These are phyloP conservation scores for Rhizopogon rudus DNA, from an alignment of 768 basidiomycete genomes.

Conservation along the genomic window DNA sequence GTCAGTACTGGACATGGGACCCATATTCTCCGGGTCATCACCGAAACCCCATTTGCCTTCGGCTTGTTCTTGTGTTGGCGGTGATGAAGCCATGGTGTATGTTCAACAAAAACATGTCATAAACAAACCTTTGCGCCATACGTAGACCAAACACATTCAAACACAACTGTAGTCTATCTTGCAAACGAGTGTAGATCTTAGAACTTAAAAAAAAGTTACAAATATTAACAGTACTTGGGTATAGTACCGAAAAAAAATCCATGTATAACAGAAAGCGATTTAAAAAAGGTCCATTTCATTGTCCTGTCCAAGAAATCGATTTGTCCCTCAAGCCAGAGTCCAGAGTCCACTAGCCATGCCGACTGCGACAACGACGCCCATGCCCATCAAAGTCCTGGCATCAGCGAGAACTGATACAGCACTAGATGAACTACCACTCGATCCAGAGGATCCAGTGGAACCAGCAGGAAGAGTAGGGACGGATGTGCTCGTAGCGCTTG, in stretches of 20 bases:
- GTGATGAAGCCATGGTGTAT: constrained; percentile 10
- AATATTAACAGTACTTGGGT: neutral
- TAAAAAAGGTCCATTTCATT: constrained; percentile 5
- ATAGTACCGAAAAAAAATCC: neutral
- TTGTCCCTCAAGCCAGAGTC: constrained; percentile 31
- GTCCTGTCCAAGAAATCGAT: neutral
- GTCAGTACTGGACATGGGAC: constrained; percentile 41
- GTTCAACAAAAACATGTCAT: neutral
- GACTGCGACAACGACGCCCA: constrained; percentile 30
- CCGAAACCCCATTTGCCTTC: constrained; percentile 45
- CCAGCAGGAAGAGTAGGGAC: constrained; percentile 48
- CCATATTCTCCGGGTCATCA: constrained; percentile 43
- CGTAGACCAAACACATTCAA: neutral
- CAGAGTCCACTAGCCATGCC: constrained; percentile 38
- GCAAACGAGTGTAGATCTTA: neutral
- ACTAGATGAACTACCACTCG: constrained; percentile 18
- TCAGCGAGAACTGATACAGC: constrained; percentile 19
- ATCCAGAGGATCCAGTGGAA: constrained; percentile 12
- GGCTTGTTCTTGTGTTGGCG: constrained; percentile 5
- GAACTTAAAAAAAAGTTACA: neutral
- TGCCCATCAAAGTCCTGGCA: constrained; percentile 33
- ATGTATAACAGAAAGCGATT: neutral
- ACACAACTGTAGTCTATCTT: neutral
- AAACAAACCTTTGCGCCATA: neutral
- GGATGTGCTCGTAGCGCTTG: constrained; percentile 59